Percentiles rank a stretch among this genome's conserved stretches.
Conservation (phyloP, 2,329 filamentous ascomycete species). For the Talaromyces marneffei region DNA sequence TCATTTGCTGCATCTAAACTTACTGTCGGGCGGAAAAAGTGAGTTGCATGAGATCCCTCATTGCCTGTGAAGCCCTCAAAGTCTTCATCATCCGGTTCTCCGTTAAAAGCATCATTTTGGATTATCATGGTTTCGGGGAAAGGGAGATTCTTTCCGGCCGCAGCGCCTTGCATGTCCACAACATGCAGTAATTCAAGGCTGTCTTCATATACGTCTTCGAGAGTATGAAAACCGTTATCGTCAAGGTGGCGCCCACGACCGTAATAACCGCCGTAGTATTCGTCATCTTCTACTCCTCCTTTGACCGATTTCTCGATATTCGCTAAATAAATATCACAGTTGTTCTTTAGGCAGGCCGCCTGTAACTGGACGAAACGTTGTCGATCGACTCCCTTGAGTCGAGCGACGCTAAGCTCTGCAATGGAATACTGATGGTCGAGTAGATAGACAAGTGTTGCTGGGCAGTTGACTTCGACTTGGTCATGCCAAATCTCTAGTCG, state of each 20-base stretch:
- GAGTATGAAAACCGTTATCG: constrained; percentile 6
- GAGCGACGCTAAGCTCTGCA: constrained; percentile 18
- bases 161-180: constrained; percentile 3
- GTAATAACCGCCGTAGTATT: background rate
- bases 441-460: constrained; percentile 18
- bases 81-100: constrained; percentile 19
- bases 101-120: constrained; percentile 13
- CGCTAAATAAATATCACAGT: constrained; percentile 22
- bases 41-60: constrained; percentile 21
- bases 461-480: background rate
- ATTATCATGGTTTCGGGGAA: constrained; percentile 14
- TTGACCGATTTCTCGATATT: constrained; percentile 18
- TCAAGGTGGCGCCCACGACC: background rate
- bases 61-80: constrained; percentile 24
- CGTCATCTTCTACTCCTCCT: constrained; percentile 16
- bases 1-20: background rate
- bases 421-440: constrained; percentile 23
- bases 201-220: background rate
- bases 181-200: constrained; percentile 5
- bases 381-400: constrained; percentile 22
- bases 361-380: constrained; percentile 15
- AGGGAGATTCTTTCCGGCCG: constrained; percentile 5
- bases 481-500: background rate
- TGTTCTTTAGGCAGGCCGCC: constrained; percentile 17
- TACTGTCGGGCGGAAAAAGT: constrained; percentile 23